Base-by-base conservation (phyloP, 2,329 filamentous ascomycete genomes). In the Emergomyces pasteurianus region DNA sequence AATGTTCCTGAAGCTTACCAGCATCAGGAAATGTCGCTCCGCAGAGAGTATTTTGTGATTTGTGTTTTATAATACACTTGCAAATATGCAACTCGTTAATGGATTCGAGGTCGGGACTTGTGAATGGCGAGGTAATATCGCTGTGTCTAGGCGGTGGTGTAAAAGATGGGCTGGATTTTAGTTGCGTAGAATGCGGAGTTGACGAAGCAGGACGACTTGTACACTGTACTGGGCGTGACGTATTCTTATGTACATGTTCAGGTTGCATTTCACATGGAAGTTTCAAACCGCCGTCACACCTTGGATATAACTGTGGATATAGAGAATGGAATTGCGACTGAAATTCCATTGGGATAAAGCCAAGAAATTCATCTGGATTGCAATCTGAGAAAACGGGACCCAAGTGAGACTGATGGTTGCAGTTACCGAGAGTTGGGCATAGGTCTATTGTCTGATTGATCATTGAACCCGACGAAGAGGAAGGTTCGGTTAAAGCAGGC, bases 1-100 rank as follows among this genome's bases (percentile, higher is more conserved):
- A 69, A 61, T 77, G 75, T 14, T 76, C 72, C 58, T 77, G 75
- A 18, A 77, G 70, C 50, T 70, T 67, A 40, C 72, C 70, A 10
- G 73, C 62, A 47, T 73, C 69, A 3, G 69, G 50, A 54, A 77
- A 77, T 0, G 66, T 66, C 4, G 70, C 71, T 7, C 74, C 75
- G 55, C 75, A 77, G 1, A 66, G 60, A 12, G 65, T 62, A 40
- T 67, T 68, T 10, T 58, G 55, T 10, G 47, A 28, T 18, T 58
- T 56, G 12, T 58, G 58, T 6, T 63, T 58, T 21, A 65, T 65
- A 28, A 68, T 64, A 73, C 75, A 77, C 63, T 70, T 74, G 65
- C 75, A 77, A 12, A 74, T 65, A 61, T 73, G 69, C n/a, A 70
- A 43, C n/a, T 74, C 71, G 21, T 75, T 72, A 1, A 66, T 65